Conservation (phyloP, 129 eudicot species). For the Flaveria sonorensis region DNA sequence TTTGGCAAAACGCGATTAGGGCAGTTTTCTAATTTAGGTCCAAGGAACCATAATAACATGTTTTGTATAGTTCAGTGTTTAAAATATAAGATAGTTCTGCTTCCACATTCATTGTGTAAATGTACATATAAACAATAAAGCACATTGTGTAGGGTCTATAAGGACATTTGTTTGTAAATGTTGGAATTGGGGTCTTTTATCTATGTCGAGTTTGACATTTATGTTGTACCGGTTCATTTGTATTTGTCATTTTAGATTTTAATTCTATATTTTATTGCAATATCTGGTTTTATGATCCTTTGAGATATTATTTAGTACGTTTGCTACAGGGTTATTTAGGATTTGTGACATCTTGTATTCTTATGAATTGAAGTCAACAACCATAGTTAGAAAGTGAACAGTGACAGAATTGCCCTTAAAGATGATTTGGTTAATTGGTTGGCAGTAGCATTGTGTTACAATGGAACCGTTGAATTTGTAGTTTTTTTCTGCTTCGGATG, state of each 20-base stretch:
- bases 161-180: conserved; percentile 6
- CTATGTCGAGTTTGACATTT: neutral
- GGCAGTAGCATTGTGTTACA: too few relatives aligned
- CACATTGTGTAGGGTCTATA: conserved; percentile 4
- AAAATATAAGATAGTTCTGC: conserved; percentile 12
- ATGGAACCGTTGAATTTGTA: too few relatives aligned
- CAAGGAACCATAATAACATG: neutral
- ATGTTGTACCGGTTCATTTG: neutral
- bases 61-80: conserved; percentile 14
- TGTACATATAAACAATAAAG: neutral
- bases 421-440: too few relatives aligned
- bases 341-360: neutral
- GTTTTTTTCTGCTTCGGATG: too few relatives aligned
- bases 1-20: conserved; percentile 28
- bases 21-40: neutral
- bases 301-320: too few relatives aligned
- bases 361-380: too few relatives aligned
- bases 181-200: neutral
- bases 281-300: neutral
- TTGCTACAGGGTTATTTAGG: too few relatives aligned
- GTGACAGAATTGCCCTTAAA: too few relatives aligned
- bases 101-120: neutral
- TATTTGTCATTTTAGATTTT: neutral
- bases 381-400: too few relatives aligned
- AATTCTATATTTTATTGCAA: neutral